Conservation (phyloP, 1,284 basidiomycete genomes). For the Cryptococcus floricola region DNA sequence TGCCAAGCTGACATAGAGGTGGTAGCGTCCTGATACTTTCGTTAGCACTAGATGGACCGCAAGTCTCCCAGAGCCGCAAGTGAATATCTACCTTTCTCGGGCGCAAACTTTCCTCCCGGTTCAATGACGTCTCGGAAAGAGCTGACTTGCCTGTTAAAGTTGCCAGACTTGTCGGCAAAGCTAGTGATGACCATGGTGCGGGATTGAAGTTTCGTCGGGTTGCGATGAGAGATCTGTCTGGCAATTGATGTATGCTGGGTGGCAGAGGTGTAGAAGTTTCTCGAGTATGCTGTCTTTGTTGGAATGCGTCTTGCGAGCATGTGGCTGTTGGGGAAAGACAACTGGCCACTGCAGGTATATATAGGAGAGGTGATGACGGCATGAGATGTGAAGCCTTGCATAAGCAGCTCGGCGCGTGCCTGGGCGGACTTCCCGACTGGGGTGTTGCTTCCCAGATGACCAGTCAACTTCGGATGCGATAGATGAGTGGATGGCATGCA, state of each 20-base stretch:
- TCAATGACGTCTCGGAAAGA: constrained; percentile 71
- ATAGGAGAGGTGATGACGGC: too few relatives aligned
- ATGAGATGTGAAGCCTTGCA: too few relatives aligned
- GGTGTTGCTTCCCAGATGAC: too few relatives aligned
- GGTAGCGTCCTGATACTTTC: constrained; percentile 66
- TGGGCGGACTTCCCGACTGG: too few relatives aligned
- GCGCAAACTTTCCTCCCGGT: constrained; percentile 67
- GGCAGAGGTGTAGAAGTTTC: too few relatives aligned
- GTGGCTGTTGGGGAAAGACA: too few relatives aligned
- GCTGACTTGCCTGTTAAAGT: constrained; percentile 71
- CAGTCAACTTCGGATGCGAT: too few relatives aligned
- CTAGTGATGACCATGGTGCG: constrained; percentile 56
- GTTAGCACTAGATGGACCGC: background rate
- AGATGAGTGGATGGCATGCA: too few relatives aligned
- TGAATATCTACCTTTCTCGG: constrained; percentile 66
- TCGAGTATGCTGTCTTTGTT: background rate
- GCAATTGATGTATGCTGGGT: too few relatives aligned
- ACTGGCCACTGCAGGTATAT: too few relatives aligned
- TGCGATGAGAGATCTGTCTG: background rate
- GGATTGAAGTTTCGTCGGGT: background rate
- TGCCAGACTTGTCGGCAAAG: constrained; percentile 67
- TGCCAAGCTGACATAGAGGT: constrained; percentile 81
- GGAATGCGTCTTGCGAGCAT: too few relatives aligned
- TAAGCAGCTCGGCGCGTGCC: too few relatives aligned
- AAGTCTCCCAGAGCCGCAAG: background rate